phyloP scores from a whole-genome alignment of 306 rosid genomes.

The Mimosa bimucronata region DNA sequence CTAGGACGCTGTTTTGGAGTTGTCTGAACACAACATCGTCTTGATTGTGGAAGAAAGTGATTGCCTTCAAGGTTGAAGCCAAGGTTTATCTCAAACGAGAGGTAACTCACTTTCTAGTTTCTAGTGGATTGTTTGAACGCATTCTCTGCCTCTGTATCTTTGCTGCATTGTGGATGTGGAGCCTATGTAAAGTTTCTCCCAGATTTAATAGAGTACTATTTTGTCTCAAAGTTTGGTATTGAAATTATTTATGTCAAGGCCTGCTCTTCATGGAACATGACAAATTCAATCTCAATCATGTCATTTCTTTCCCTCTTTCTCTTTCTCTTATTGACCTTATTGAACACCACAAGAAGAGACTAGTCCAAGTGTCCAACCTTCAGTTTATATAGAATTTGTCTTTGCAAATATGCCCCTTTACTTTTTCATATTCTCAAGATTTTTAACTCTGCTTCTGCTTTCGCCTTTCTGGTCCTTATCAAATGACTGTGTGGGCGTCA shows the following conservation, averaged over 20 bases:
- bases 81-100: no score
- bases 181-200: no score
- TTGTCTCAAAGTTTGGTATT: constrained; percentile 24
- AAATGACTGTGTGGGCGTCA: not conserved
- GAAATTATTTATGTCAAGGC: constrained; percentile 13
- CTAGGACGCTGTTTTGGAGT: no score
- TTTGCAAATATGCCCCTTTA: constrained; percentile 25
- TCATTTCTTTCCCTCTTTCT: not conserved
- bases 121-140: no score
- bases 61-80: no score
- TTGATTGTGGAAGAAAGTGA: no score
- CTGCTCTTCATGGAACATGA: constrained; percentile 37
- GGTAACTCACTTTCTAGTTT: no score
- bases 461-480: no score
- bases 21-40: no score
- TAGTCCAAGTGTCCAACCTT: not conserved
- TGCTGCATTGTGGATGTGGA: no score
- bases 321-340: constrained; percentile 32
- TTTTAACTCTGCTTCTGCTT: not conserved
- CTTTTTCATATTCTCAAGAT: not conserved
- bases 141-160: no score
- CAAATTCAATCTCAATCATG: constrained; percentile 29
- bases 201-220: constrained; percentile 19
- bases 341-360: constrained; percentile 16
- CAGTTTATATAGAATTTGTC: not conserved